A percentile compares a stretch with the other conserved stretches of the same genome.
These are phyloP conservation scores for Perkinsus chesapeaki DNA, from an alignment of 169 alveolate species.

Conservation along the genomic window DNA sequence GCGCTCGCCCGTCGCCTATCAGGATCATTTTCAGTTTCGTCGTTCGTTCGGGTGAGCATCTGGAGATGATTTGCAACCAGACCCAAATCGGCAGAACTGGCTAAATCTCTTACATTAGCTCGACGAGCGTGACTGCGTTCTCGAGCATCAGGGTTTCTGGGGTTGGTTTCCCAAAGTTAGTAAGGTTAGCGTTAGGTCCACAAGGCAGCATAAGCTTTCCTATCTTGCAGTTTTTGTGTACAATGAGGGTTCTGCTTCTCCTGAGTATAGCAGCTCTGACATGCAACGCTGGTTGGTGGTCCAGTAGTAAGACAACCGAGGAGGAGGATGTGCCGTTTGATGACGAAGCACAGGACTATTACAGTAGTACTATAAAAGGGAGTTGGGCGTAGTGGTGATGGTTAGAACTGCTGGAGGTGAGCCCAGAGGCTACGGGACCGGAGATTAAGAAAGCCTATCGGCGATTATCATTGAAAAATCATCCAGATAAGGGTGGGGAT, in stretches of 20 bases:
- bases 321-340: not conserved
- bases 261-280: not conserved
- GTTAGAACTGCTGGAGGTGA: conserved; percentile 12
- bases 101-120: no score
- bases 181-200: no score
- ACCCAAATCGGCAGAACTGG: no score
- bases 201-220: no score
- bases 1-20: not conserved
- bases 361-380: not conserved
- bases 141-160: no score
- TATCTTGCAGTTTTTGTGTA: not conserved
- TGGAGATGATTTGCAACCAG: not conserved
- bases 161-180: no score
- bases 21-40: no score
- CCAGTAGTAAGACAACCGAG: not conserved
- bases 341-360: not conserved
- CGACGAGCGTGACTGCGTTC: no score
- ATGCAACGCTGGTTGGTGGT: not conserved
- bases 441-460: conserved; percentile 68
- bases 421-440: conserved; percentile 29
- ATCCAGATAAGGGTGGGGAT: conserved; percentile 83
- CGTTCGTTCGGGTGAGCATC: not conserved
- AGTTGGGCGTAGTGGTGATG: not conserved
- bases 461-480: conserved; percentile 54
- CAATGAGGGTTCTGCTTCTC: not conserved